A percentile compares a stretch with the other conserved stretches of the same genome.
phyloP scores from a whole-genome alignment of 768 basidiomycete species.

The Bullera alba region DNA sequence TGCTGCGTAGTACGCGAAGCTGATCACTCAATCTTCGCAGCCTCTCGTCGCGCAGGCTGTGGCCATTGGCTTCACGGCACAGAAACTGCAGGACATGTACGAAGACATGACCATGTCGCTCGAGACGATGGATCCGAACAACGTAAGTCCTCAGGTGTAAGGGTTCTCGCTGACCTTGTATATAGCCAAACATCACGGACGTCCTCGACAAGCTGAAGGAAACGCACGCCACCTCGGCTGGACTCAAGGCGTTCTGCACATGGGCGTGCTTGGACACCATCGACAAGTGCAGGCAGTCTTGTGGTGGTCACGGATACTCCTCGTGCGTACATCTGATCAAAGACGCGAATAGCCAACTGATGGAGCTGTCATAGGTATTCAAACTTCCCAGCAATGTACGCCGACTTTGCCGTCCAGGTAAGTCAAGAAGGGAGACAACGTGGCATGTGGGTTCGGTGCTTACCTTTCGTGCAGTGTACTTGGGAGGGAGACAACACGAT shows the following conservation, averaged over 20 bases:
- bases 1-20: too few species aligned
- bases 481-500: constrained; percentile 51
- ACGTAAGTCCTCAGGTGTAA: constrained; percentile 23
- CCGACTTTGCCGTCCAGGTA: constrained; percentile 48
- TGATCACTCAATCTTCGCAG: constrained; percentile 17
- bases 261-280: constrained; percentile 50
- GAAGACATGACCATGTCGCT: constrained; percentile 42
- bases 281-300: constrained; percentile 48
- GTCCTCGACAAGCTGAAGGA: constrained; percentile 50
- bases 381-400: constrained; percentile 45
- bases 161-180: not conserved
- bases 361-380: constrained; percentile 30
- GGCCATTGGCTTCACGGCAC: constrained; percentile 45
- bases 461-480: constrained; percentile 21
- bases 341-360: not conserved
- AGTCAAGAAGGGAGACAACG: not conserved
- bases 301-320: constrained; percentile 50
- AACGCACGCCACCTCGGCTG: constrained; percentile 50
- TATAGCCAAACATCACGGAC: constrained; percentile 41
- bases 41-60: constrained; percentile 47
- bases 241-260: constrained; percentile 50
- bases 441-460: constrained; percentile 4
- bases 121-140: constrained; percentile 45
- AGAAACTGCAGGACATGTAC: constrained; percentile 42
- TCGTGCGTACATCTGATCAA: constrained; percentile 29